These are phyloP conservation scores for Chamaecyparis obtusa DNA, from an alignment of 75 land plant species.

Conservation along the genomic window DNA sequence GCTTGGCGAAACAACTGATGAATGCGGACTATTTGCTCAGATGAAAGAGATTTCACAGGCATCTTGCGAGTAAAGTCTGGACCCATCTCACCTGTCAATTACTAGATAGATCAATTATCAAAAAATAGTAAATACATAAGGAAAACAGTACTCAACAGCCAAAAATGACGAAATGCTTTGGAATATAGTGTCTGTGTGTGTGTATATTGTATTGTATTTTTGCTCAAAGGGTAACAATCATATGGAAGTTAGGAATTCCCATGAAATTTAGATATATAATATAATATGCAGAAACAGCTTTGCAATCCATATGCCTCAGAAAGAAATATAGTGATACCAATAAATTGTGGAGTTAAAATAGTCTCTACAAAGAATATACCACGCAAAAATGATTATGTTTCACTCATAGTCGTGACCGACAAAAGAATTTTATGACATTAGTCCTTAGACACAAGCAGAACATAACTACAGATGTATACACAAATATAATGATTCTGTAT, in stretches of 20 bases:
- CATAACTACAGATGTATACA: not conserved
- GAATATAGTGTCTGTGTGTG: not conserved
- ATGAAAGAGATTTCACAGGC: constrained; percentile 77
- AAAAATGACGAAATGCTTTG: not conserved
- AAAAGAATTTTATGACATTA: not conserved
- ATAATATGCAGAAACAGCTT: not conserved
- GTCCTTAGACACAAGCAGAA: not conserved
- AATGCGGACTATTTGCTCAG: constrained; percentile 91
- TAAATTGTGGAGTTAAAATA: not conserved
- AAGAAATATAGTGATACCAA: not conserved
- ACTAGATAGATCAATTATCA: not conserved
- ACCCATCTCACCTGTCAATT: constrained; percentile 82
- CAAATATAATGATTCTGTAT: not conserved
- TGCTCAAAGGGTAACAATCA: not conserved
- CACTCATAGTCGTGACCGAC: not conserved
- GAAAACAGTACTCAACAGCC: not conserved
- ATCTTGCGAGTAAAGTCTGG: constrained; percentile 87
- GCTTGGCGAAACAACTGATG: constrained; percentile 98
- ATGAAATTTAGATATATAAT: not conserved
- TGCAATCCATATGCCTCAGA: not conserved
- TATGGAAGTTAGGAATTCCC: not conserved
- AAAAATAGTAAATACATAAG: not conserved
- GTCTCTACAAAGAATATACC: not conserved
- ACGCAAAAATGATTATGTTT: not conserved
- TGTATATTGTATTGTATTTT: not conserved